Evolutionary conservation across 768 basidiomycete species (phyloP), one percentile per base, ranked within the genome.

Genomic region (Calocera cornea): DNA sequence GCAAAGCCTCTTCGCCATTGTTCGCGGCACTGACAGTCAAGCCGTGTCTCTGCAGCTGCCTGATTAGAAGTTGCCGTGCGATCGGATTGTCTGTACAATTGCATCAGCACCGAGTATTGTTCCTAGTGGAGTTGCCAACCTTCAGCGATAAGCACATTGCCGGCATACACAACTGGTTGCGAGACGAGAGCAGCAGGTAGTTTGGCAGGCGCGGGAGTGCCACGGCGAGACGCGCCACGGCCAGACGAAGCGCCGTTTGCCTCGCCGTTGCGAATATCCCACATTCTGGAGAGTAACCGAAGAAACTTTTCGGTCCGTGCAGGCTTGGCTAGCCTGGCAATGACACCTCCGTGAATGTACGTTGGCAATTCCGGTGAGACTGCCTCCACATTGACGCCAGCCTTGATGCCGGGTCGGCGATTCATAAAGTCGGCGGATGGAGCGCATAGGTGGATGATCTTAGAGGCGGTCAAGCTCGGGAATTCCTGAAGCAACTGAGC

Each of bases 101-200:
- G 66, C 41, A 65, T 34, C 33, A 63, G 41, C 36, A 40, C 29
- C 17, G 2, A 36, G 63, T 22, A 40, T 29, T n/a, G 22, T 50
- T 7, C 24, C 34, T 7, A 34, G 16, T 31, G 33, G n/a, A 40
- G 16, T 31, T 63, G 69, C 75, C 54, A 41, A 84, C 87, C 87
- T 82, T 89, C 88, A 2, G 87, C 88, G 24, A 90, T 81, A 12
- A 90, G 80, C 10, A 90, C 82, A 68, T 86, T 87, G 24, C 87
- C 87, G 17, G 66, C 66, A 12, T 67, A 77, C 2, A 83, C 86
- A 27, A 86, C 79, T 63, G 82, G 83, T 19, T 80, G 79, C 33
- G 78, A 73, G 2, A 78, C 76, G 16, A 81, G 70, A 63, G 83
- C 81, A 66, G 84, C 85, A 12, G 80, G 76, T 1, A 81, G 76